Conservation (phyloP, 345 rosid genomes). For the Durio zibethinus region DNA sequence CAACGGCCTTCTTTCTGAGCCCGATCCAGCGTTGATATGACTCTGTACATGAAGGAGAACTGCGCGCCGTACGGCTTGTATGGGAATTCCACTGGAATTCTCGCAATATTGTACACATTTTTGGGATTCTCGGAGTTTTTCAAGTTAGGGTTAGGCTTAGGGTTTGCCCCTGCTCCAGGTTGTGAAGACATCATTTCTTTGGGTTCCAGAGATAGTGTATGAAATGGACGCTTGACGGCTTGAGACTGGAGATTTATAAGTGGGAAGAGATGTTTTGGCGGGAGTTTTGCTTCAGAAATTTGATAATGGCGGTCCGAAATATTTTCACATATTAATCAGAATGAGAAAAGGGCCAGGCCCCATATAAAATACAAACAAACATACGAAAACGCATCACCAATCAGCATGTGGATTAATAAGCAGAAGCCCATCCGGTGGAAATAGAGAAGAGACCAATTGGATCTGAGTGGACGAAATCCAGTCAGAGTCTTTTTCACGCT, state of each 20-base stretch:
- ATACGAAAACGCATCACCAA: no score
- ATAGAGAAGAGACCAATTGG: no score
- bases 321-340: not conserved
- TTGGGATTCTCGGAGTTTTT: conserved; percentile 24
- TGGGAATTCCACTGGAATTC: conserved; percentile 80
- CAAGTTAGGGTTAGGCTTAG: not conserved
- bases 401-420: no score
- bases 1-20: conserved; percentile 80
- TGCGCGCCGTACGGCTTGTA: conserved; percentile 94
- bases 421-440: no score
- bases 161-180: not conserved
- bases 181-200: not conserved
- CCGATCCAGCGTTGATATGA: conserved; percentile 87
- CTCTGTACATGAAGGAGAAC: conserved; percentile 92
- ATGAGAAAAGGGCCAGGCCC: no score
- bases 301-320: not conserved
- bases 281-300: not conserved
- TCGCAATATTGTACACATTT: conserved; percentile 56
- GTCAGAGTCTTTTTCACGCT: no score
- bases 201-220: not conserved
- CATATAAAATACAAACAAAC: no score
- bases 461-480: no score
- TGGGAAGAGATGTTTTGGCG: conserved; percentile 5
- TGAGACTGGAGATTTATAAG: not conserved
- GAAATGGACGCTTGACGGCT: not conserved